Base-by-base conservation (phyloP, 169 alveolate genomes). In the Amoebophrya sp. region DNA sequence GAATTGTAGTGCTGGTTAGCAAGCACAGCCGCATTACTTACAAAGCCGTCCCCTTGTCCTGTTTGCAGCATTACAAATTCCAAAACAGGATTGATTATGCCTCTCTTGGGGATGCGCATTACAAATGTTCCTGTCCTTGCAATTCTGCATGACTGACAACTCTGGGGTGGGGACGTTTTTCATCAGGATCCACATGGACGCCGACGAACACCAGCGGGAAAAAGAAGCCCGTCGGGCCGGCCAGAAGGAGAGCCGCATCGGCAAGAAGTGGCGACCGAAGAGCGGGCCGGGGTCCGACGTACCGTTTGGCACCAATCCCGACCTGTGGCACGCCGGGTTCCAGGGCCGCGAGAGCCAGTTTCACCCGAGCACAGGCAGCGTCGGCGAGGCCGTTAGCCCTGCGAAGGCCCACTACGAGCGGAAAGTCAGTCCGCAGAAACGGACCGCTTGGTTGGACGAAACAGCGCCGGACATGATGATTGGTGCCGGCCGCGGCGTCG, bases 401-500 rank as follows among this genome's bases (percentile, higher is more conserved):
- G 35, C 83, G 83, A 66, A 18, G 32, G 10, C 35, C 38, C 2
- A 3, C 38, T 66, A 66, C 35, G 83, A 7, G 83, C 29, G 35
- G 39, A 18, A n/a, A 3, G 83, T 66, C 10, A 12, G 35, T 66
- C 83, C 83, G 35, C 12, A 7, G 83, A 66, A 66, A 25, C 12
- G 83, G 83, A 25, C 83, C 10, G 83, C 83, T 3, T 66, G 83
- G 83, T 18, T n/a, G 35, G 83, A 18, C 29, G 83, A 66, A 3
- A 66, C 0, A 25, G 39, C 38, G 32, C 29, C 35, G 83, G 83
- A 66, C 83, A 2, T 25, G 35, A 66, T 66, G 83, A 66, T 66
- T 66, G 83, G 83, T 25, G 83, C 83, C 29, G 83, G 83, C 0
- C 83, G 83, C 10, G 83, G 83, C 83, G 32, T 66, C 32, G 83